phyloP scores from a whole-genome alignment of 805 yeast species.

The Vanderwaltozyma tropicalis region DNA sequence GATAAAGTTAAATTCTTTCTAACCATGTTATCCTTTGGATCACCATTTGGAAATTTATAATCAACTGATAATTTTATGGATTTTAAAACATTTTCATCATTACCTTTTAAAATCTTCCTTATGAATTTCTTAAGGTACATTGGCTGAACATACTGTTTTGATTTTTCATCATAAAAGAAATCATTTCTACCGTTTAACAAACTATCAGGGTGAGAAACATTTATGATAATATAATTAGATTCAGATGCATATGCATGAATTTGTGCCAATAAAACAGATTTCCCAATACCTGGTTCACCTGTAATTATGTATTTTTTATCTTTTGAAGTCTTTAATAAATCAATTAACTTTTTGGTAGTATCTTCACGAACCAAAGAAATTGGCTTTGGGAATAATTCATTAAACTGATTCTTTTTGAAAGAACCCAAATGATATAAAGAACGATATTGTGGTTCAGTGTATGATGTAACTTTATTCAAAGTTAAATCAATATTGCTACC shows the following conservation, averaged over 20 bases:
- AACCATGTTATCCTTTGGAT: constrained; percentile 22
- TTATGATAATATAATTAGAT: constrained; percentile 52
- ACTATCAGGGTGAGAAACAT: constrained; percentile 49
- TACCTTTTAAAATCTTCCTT: constrained; percentile 39
- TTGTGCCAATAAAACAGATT: constrained; percentile 63
- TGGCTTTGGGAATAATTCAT: constrained; percentile 55
- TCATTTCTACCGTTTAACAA: constrained; percentile 68
- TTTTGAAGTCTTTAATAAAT: constrained; percentile 32
- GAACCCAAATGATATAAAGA: constrained; percentile 46
- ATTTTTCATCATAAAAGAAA: constrained; percentile 43
- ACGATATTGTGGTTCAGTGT: constrained; percentile 32
- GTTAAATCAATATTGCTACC: constrained; percentile 2
- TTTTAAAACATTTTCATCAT: constrained; percentile 30
- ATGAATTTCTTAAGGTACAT: constrained; percentile 58
- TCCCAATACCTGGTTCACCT: constrained; percentile 74
- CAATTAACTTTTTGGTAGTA: constrained; percentile 33
- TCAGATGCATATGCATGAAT: constrained; percentile 23
- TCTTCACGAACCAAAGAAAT: constrained; percentile 45
- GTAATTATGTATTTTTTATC: constrained; percentile 44
- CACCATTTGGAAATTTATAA: constrained; percentile 26
- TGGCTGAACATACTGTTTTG: constrained; percentile 59
- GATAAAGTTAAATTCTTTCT: constrained; percentile 23
- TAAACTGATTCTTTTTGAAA: constrained; percentile 57
- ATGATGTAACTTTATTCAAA: constrained; percentile 32
- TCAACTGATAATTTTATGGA: constrained; percentile 29